Conservation (phyloP, 2,329 filamentous ascomycete genomes). For the Colletotrichum nymphaeae region DNA sequence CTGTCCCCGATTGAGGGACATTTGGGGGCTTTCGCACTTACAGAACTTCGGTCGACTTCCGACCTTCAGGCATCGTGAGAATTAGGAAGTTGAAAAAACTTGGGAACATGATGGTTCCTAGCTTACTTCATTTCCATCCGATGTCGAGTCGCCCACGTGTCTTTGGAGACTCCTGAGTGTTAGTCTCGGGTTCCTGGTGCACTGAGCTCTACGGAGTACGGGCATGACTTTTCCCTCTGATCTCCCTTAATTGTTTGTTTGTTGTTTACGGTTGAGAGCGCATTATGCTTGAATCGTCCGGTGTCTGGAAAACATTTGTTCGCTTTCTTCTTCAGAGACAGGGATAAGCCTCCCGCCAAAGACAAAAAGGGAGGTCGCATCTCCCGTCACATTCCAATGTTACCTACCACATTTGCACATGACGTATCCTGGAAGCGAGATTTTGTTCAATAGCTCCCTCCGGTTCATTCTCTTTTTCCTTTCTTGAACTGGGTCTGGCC, state of each 20-base stretch:
- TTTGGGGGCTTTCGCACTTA: background rate
- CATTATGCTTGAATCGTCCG: conserved; percentile 30
- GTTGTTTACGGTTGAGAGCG: conserved; percentile 14
- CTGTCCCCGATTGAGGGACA: background rate
- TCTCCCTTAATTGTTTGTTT: conserved; percentile 9
- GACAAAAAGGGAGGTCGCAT: conserved; percentile 25
- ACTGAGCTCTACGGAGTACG: background rate
- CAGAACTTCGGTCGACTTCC: conserved; percentile 31
- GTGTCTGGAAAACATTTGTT: conserved; percentile 20
- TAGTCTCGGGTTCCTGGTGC: background rate
- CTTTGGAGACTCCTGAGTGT: background rate
- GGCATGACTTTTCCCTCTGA: background rate
- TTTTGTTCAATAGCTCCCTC: background rate
- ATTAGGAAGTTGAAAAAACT: background rate
- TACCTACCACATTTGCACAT: conserved; percentile 21
- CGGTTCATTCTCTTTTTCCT: background rate
- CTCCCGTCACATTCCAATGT: background rate
- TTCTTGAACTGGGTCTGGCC: background rate
- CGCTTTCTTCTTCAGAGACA: conserved; percentile 6
- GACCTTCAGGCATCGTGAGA: background rate
- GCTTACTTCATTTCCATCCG: background rate
- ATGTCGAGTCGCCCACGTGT: background rate
- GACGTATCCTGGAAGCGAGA: conserved; percentile 19
- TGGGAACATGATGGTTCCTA: background rate
- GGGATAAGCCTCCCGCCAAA: conserved; percentile 5